Base-by-base conservation (phyloP, 257 asterid species). In the Nicotiana tabacum region DNA sequence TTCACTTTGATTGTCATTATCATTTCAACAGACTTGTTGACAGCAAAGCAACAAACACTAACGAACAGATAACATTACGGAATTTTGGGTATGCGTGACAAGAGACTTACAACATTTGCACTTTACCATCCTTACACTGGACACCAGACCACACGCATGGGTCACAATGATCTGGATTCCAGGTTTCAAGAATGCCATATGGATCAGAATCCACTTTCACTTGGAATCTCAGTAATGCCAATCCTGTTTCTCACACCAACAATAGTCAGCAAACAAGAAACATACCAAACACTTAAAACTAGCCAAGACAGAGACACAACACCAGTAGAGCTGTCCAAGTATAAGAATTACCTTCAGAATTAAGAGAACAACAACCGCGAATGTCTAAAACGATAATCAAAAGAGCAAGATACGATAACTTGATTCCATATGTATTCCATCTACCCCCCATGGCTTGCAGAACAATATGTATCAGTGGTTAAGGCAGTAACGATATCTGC, bases 121-220 rank as follows among this genome's bases (percentile, higher is more conserved):
- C 99, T 87, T 86, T 66, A 24, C 96, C 94, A 32, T 90, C 93
- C 60, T 82, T 85, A 80, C 98, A 96, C 65, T 86, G 89, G 58
- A 96, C 86, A 64, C 98, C 99, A 1, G 89, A 87, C 99, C 99
- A 96, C 85, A 81, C 64, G 87, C 99, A 96, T 5, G 98, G 97
- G 80, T 90, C 89, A 82, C 83, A 83, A 62, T 92, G 95, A 83
- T 84, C 77, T 13, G 90, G 84, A 83, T 90, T 88, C 99, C 99
- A 96, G 87, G 91, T 84, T 27, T 87, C 90, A 83, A 96, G 87
- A 84, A 88, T 90, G 29, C 92, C 90, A 80, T 79, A 88, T 2
- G 98, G 97, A 82, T 96, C 98, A 64, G 80, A 85, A 27, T 84
- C 88, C 82, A 96, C 91, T 87, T 80, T 91, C 46, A 85, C 85